A percentile compares a stretch with the other conserved stretches of the same genome.
phyloP scores from a whole-genome alignment of 805 yeast species.

The Kodamaea lidongshanica region DNA sequence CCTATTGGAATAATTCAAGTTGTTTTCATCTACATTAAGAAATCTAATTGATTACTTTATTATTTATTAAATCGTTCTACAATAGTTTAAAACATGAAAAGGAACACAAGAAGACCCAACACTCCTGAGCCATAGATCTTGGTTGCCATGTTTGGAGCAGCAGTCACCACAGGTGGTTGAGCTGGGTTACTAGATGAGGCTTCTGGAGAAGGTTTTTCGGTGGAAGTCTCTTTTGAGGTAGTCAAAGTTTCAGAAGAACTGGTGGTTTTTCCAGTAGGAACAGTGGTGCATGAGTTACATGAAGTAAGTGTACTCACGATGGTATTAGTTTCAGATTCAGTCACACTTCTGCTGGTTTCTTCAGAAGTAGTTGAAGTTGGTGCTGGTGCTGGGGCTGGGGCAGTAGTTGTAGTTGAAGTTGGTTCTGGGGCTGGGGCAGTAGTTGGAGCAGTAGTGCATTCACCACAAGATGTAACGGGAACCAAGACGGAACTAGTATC shows the following conservation, averaged over 20 bases:
- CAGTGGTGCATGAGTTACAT: conserved; percentile 1
- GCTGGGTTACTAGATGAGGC: neutral
- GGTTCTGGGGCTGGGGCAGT: no score
- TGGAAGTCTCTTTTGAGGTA: no score
- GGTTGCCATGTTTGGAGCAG: conserved; percentile 4
- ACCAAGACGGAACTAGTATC: conserved; percentile 1
- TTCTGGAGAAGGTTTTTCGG: conserved; percentile 1
- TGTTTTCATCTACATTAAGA: no score
- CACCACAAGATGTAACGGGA: no score
- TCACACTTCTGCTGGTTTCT: conserved; percentile 3
- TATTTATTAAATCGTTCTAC: no score
- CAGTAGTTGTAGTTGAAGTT: neutral
- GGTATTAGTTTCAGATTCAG: no score
- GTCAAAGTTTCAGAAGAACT: no score
- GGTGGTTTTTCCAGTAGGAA: conserved; percentile 1
- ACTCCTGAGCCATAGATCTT: conserved; percentile 6
- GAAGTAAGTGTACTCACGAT: no score
- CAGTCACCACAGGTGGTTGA: neutral
- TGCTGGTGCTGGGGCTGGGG: no score
- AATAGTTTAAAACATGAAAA: conserved; percentile 3
- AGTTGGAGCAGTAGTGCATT: no score
- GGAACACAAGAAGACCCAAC: conserved; percentile 4
- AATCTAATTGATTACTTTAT: no score
- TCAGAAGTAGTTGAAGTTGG: conserved; percentile 1
- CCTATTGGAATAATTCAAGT: no score